phyloP scores from a whole-genome alignment of 164 flowering plant species.

The Nymphaea thermarum region DNA sequence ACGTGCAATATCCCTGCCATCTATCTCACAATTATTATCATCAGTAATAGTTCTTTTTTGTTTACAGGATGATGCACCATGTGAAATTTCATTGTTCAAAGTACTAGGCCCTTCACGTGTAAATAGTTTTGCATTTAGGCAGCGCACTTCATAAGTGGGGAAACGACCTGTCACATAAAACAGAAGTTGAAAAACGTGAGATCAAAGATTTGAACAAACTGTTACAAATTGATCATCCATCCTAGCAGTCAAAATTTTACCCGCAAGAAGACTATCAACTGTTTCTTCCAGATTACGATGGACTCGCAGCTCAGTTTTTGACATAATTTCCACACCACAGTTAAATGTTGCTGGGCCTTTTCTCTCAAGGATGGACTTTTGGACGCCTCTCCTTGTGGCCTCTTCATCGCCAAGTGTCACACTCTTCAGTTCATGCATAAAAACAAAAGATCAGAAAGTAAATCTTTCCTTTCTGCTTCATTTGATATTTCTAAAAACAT shows the following conservation, averaged over 20 bases:
- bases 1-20: constrained; percentile 1
- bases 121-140: constrained; percentile 23
- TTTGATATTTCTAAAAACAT: too few relatives aligned
- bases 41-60: constrained; percentile 11
- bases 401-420: constrained; percentile 97
- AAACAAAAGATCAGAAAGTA: constrained; percentile 4
- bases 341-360: constrained; percentile 82
- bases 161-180: constrained; percentile 37
- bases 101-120: constrained; percentile 7
- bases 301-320: constrained; percentile 70
- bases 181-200: neutral
- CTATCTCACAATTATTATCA: constrained; percentile 19
- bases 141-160: constrained; percentile 60
- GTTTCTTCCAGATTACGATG: constrained; percentile 79
- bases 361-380: constrained; percentile 81
- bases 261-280: constrained; percentile 85
- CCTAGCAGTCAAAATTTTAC: constrained; percentile 14
- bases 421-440: constrained; percentile 30
- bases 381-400: constrained; percentile 83
- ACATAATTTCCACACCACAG: constrained; percentile 76
- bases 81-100: constrained; percentile 13
- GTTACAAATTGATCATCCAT: neutral
- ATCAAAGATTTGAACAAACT: neutral
- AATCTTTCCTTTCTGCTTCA: too few relatives aligned
- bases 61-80: constrained; percentile 9